Conservation (phyloP, 371 early-diverging fungal species). For the Homolaphlyctis polyrhiza region DNA sequence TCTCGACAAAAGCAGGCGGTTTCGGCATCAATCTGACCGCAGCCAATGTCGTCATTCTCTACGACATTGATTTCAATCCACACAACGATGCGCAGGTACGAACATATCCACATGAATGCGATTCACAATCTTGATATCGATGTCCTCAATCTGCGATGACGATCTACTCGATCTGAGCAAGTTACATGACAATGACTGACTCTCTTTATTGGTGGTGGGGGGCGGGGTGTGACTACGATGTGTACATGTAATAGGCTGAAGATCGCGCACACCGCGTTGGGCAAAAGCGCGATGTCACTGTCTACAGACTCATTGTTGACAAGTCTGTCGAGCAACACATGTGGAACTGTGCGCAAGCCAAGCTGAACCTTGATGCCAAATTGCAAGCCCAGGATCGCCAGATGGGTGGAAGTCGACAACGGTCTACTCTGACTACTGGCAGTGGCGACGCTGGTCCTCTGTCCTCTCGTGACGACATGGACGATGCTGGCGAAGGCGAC, state of each 20-base stretch:
- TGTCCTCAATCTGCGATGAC: too few relatives aligned
- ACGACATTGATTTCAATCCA: slow-evolving; percentile 93
- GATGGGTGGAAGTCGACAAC: too few relatives aligned
- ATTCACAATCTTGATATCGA: too few relatives aligned
- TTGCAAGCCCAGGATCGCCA: slow-evolving; percentile 38
- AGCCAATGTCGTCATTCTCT: slow-evolving; percentile 85
- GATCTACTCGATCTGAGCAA: slow-evolving; percentile 34
- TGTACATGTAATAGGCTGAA: slow-evolving; percentile 44
- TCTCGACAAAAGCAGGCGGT: slow-evolving; percentile 90
- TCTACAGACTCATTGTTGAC: slow-evolving; percentile 67
- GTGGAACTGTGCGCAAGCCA: slow-evolving; percentile 57
- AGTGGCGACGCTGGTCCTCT: too few relatives aligned
- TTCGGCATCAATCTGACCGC: slow-evolving; percentile 88
- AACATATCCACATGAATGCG: too few relatives aligned
- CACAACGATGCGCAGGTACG: slow-evolving; percentile 88
- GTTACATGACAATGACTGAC: neutral
- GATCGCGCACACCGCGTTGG: slow-evolving; percentile 77
- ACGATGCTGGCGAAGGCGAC: too few relatives aligned
- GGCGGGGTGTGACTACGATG: neutral
- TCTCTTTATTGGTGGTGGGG: neutral
- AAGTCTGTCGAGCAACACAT: slow-evolving; percentile 77
- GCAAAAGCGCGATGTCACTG: slow-evolving; percentile 79
- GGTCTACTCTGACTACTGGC: too few relatives aligned
- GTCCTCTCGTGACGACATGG: too few relatives aligned
- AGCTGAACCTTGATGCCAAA: slow-evolving; percentile 71